A percentile compares a stretch with the other conserved stretches of the same genome.
Conservation (phyloP, 768 basidiomycete genomes). For the Steccherinum ochraceum region DNA sequence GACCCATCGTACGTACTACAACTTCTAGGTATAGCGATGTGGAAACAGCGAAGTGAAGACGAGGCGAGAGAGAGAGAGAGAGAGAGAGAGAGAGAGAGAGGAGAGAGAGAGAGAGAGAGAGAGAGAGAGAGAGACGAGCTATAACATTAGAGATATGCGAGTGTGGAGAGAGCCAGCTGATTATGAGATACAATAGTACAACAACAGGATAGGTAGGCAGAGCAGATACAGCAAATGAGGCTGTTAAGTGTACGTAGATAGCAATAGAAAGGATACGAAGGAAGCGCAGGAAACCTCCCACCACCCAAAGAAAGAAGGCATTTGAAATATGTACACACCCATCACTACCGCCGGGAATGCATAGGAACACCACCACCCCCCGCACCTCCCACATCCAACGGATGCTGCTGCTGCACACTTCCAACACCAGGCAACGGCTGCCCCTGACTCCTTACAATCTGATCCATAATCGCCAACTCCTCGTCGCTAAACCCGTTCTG, state of each 20-base stretch:
- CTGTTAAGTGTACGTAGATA: too few species aligned
- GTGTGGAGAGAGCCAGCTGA: neutral
- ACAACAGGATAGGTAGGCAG: neutral
- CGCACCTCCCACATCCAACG: neutral
- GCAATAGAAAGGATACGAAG: too few species aligned
- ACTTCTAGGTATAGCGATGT: too few species aligned
- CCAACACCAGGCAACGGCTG: neutral
- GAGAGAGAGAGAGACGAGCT: neutral
- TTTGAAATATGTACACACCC: too few species aligned
- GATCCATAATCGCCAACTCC: constrained; percentile 23
- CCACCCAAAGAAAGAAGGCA: too few species aligned
- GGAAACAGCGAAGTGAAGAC: too few species aligned
- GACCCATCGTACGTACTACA: too few species aligned
- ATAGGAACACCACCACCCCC: neutral
- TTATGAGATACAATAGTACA: neutral
- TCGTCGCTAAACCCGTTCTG: constrained; percentile 20
- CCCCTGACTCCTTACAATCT: constrained; percentile 20
- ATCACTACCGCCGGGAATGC: neutral
- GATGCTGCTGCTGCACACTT: neutral
- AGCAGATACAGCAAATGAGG: neutral
- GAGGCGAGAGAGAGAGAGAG: neutral
- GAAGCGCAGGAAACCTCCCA: too few species aligned
- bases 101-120: neutral
- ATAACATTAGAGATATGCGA: neutral
- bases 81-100: neutral